Evolutionary conservation across 2,329 filamentous ascomycete species (phyloP).

Genomic region (Aspergillus nomiae): DNA sequence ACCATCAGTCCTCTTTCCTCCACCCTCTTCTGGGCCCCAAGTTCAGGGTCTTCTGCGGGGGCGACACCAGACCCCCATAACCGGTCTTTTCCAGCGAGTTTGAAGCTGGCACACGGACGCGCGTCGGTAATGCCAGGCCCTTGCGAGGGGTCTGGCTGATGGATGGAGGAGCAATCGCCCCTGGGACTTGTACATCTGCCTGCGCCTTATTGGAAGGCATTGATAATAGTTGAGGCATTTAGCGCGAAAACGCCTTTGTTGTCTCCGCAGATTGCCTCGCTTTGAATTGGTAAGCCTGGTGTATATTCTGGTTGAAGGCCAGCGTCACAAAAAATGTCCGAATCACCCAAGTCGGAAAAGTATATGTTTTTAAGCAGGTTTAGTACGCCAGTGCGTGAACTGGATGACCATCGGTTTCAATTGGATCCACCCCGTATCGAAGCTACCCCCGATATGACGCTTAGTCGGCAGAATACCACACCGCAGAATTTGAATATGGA

Average conservation of each 20-base stretch:
- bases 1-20: constrained; percentile 70
- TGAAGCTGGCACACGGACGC: constrained; percentile 39
- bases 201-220: constrained; percentile 22
- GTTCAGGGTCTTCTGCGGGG: constrained; percentile 93
- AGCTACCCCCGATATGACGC: constrained; percentile 39
- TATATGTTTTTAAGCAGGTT: constrained; percentile 60
- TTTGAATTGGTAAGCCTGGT: not conserved
- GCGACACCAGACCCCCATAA: constrained; percentile 98
- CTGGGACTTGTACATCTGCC: constrained; percentile 28
- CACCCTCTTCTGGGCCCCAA: constrained; percentile 90
- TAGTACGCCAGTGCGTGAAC: constrained; percentile 65
- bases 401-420: constrained; percentile 79
- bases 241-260: not conserved
- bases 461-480: constrained; percentile 38
- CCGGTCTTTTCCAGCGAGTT: constrained; percentile 51
- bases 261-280: constrained; percentile 5
- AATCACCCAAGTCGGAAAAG: constrained; percentile 66
- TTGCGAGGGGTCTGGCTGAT: constrained; percentile 47
- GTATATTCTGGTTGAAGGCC: not conserved
- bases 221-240: constrained; percentile 1
- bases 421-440: constrained; percentile 40
- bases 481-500: constrained; percentile 53
- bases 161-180: constrained; percentile 36
- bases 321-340: constrained; percentile 42
- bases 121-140: constrained; percentile 43